Evolutionary conservation across 129 eudicot species (phyloP).

Genomic region (Scalesia atractyloides): DNA sequence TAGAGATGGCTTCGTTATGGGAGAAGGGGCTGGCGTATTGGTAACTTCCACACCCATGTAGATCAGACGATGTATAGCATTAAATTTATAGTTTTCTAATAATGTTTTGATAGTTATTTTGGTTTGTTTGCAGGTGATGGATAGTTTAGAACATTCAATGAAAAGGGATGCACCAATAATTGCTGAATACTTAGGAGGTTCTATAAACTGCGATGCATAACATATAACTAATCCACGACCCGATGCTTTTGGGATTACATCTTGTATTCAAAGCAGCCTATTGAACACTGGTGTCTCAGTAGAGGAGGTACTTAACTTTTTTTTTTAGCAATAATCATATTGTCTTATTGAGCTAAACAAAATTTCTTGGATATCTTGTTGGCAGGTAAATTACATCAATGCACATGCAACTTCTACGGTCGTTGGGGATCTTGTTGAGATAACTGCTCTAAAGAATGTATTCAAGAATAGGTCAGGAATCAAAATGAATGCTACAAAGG

Average conservation of each 20-base stretch:
- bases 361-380: not conserved
- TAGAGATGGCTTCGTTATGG: slow-evolving; percentile 48
- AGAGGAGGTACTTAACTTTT: slow-evolving; percentile 12
- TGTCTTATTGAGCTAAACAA: no score
- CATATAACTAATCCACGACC: slow-evolving; percentile 18
- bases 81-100: not conserved
- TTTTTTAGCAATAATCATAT: no score
- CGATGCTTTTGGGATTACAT: not conserved
- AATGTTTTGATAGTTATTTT: not conserved
- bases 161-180: slow-evolving; percentile 28
- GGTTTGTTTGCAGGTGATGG: slow-evolving; percentile 14
- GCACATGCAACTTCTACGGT: slow-evolving; percentile 89
- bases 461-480: slow-evolving; percentile 69
- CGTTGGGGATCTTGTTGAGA: slow-evolving; percentile 77
- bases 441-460: slow-evolving; percentile 70
- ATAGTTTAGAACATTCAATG: slow-evolving; percentile 30
- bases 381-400: slow-evolving; percentile 80
- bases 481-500: slow-evolving; percentile 89
- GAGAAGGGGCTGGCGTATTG: slow-evolving; percentile 54
- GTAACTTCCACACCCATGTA: not conserved
- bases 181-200: slow-evolving; percentile 25
- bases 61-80: not conserved
- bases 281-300: slow-evolving; percentile 9
- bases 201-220: slow-evolving; percentile 15
- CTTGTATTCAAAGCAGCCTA: slow-evolving; percentile 17